Base-by-base conservation (phyloP, 352 stramenopile genomes). In the Pythium insidiosum region DNA sequence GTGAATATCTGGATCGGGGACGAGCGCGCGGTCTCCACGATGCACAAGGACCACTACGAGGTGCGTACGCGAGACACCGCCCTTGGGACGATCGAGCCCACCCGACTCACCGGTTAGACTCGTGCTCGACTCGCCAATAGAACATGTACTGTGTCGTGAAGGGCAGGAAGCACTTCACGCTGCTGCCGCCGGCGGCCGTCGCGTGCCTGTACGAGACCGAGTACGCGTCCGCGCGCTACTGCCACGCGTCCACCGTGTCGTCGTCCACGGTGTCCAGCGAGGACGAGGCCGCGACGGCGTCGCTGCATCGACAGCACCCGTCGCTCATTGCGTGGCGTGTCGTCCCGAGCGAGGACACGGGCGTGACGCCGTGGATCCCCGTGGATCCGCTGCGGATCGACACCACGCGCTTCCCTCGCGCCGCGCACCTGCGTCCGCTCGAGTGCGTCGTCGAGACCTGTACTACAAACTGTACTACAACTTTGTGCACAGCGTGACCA, bases 1-100 rank as follows among this genome's bases (percentile, higher is more conserved):
- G 76, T 98, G 10, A 99, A 99, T 75, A 77, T 99, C 44, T 99
- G 95, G 96, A 98, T 99, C 51, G 96, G 95, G 6, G 94, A 98
- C 58, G 88, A 98, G 47, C 66, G 77, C 48, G 85, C 93, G 0
- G 72, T 98, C 25, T 99, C 95, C 0, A 91, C 88, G 6, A 91
- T 98, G 77, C 96, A 99, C 73, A 98, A 98, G 56, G 96, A 99
- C 63, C 88, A 97, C 57, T 98, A 98, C 48, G 95, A 99, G 72
- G 79, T 88, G 36, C 6, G 46, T 16, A 20, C 6, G n/a, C 9
- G 19, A 42, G 6, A 22, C n/a, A n/a, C n/a, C n/a, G n/a, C n/a
- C n/a, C n/a, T n/a, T n/a, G n/a, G n/a, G n/a, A n/a, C n/a, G n/a
- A n/a, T n/a, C n/a, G n/a, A n/a, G n/a, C n/a, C n/a, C n/a, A n/a